phyloP scores from a whole-genome alignment of 805 yeast species.

The Myxozyma geophila region DNA sequence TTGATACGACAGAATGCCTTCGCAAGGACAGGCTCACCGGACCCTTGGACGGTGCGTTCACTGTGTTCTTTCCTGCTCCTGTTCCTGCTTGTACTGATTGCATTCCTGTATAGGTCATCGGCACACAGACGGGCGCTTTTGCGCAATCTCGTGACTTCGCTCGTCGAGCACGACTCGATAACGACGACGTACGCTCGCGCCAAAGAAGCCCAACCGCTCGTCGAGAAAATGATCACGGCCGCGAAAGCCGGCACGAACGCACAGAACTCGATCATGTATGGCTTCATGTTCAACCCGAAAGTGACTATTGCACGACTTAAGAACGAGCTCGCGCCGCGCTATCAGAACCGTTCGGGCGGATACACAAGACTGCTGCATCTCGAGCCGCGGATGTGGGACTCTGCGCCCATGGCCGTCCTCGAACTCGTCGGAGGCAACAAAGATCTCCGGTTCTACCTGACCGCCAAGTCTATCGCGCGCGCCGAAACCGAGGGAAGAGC shows the following conservation, averaged over 20 bases:
- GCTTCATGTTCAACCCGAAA: constrained; percentile 55
- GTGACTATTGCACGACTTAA: constrained; percentile 66
- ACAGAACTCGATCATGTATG: constrained; percentile 43
- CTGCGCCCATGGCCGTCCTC: constrained; percentile 84
- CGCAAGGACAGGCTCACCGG: constrained; percentile 35
- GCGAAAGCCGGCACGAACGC: constrained; percentile 50
- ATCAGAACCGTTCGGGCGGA: constrained; percentile 69
- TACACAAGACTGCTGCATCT: constrained; percentile 82
- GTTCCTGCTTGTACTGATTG: neutral
- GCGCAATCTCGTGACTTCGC: constrained; percentile 67
- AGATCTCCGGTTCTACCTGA: constrained; percentile 75
- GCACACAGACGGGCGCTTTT: constrained; percentile 42
- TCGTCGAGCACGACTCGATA: constrained; percentile 71
- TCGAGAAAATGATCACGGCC: constrained; percentile 66
- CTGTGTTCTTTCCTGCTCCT: neutral
- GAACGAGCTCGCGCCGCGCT: constrained; percentile 67
- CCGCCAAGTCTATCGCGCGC: constrained; percentile 86
- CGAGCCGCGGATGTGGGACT: constrained; percentile 87
- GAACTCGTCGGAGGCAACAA: constrained; percentile 80
- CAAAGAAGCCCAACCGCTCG: constrained; percentile 64
- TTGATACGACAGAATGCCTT: constrained; percentile 27
- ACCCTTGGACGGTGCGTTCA: constrained; percentile 31
- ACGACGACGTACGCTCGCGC: constrained; percentile 78
- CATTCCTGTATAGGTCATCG: constrained; percentile 5
- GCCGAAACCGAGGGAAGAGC: constrained; percentile 62